Evolutionary conservation across 805 yeast genomes (phyloP), one percentile per base, ranked within the genome.

Genomic region (Candida ovalis): DNA sequence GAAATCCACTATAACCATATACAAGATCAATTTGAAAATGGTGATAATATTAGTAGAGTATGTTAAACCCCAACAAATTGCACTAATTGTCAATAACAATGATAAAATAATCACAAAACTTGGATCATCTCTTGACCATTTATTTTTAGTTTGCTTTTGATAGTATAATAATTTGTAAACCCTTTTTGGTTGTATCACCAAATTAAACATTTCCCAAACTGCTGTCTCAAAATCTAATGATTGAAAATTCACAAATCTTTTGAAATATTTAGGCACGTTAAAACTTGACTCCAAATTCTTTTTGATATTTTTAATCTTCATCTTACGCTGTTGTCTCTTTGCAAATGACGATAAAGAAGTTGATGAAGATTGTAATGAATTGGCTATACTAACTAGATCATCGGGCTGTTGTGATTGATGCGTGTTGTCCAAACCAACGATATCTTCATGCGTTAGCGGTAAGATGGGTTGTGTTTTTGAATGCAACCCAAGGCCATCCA

Each of bases 71-170:
- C 97, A 90, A 1, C 89, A 94, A 21, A 91, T 61, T 0, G 97
- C 96, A 52, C 91, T 81, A 3, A 88, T 63, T 1, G 80, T 73
- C 24, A 91, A 68, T 50, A 90, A 76, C 2, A 74, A 70, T n/a
- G 86, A 76, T 45, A 90, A 71, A 37, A 91, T 69, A 28, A 91
- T 76, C 52, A 88, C 81, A 61, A 91, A 90, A 24, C 94, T 83
- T 0, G 97, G 97, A 65, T 90, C 97, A 66, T 91, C 97, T 54
- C 97, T 75, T 1, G 96, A 83, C 84, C 95, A 89, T 54, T 81
- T 79, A 57, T 84, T 79, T 59, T 81, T 83, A 2, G 89, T 84
- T 57, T 86, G 92, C 58, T 82, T 86, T 55, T 88, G 90, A 61
- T 87, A 88, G 62, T 87, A 88, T 50, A 88, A 77, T 19, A 90